phyloP scores from a whole-genome alignment of 1,284 basidiomycete species.

The Puccinia novopanici region DNA sequence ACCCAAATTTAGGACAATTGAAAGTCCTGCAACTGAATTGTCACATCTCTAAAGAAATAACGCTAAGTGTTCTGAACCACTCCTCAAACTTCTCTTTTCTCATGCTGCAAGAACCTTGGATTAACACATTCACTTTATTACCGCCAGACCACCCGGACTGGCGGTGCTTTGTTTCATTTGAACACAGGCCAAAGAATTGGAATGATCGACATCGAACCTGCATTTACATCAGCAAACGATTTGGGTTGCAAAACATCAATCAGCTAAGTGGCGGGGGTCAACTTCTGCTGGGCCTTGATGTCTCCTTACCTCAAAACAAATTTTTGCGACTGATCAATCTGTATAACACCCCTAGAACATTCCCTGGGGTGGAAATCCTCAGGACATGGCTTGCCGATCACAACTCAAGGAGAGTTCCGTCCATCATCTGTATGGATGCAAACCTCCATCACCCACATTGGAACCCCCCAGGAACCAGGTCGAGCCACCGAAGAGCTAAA shows the following conservation, averaged over 20 bases:
- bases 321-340: no score
- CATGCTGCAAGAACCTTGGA: background rate
- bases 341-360: no score
- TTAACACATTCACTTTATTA: background rate
- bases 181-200: background rate
- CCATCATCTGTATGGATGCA: no score
- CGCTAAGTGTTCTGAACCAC: no score
- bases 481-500: background rate
- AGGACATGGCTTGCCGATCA: background rate
- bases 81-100: background rate
- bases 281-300: background rate
- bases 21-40: no score
- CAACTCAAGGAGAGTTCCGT: background rate
- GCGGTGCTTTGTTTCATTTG: background rate
- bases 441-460: background rate
- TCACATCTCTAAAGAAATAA: no score
- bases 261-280: background rate
- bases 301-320: background rate
- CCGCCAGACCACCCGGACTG: background rate
- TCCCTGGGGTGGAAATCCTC: background rate
- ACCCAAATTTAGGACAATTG: no score
- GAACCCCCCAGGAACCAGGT: background rate
- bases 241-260: background rate
- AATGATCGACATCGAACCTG: no score
- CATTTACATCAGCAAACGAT: background rate